Percentiles rank a stretch among this genome's conserved stretches.
phyloP scores from a whole-genome alignment of 208 protist genomes.

The Crithidia fasciculata region DNA sequence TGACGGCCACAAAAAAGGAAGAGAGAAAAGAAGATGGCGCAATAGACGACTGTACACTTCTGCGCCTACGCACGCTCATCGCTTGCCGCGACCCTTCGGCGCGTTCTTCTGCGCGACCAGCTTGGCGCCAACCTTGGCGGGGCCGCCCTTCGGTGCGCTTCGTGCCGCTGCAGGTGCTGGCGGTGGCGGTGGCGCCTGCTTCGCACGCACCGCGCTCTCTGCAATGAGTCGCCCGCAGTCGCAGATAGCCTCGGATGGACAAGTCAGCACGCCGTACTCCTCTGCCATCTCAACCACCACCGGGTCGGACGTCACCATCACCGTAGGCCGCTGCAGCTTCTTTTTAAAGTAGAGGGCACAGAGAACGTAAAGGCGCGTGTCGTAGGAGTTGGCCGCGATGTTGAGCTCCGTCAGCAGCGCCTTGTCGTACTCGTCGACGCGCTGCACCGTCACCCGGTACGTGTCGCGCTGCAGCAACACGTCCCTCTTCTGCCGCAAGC shows the following conservation, averaged over 20 bases:
- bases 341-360: slow-evolving; percentile 37
- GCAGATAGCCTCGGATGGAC: slow-evolving; percentile 7
- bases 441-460: slow-evolving; percentile 27
- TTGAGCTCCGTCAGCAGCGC: slow-evolving; percentile 20
- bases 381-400: slow-evolving; percentile 9
- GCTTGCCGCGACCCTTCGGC: background rate
- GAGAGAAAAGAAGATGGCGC: background rate
- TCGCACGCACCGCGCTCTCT: background rate
- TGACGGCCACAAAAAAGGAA: background rate
- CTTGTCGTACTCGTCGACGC: slow-evolving; percentile 33
- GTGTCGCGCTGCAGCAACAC: slow-evolving; percentile 9
- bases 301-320: slow-evolving; percentile 8
- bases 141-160: background rate
- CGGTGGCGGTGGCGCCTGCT: background rate
- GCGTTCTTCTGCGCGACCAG: background rate
- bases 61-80: background rate
- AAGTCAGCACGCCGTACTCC: slow-evolving; percentile 8
- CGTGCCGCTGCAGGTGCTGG: background rate
- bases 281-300: slow-evolving; percentile 1
- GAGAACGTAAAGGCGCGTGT: slow-evolving; percentile 29
- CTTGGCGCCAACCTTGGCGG: background rate
- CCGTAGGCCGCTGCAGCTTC: background rate
- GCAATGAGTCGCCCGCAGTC: slow-evolving; percentile 10
- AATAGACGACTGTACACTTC: background rate
- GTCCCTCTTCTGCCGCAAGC: slow-evolving; percentile 19